A percentile compares a stretch with the other conserved stretches of the same genome.
Evolutionary conservation across 768 basidiomycete species (phyloP).

Genomic region (Suillus variegatus): DNA sequence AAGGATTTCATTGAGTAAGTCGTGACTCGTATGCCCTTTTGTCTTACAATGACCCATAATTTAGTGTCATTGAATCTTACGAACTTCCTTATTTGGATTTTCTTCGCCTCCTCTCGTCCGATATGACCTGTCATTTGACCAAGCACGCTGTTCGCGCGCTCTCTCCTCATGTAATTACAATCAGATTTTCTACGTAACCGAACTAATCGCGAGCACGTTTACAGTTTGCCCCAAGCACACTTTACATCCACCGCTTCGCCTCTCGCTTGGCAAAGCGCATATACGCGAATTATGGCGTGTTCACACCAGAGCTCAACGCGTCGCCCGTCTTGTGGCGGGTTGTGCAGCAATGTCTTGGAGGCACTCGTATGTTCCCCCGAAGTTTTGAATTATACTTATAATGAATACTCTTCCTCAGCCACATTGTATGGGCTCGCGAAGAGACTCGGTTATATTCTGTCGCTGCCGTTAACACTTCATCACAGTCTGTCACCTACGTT

Average conservation of each 20-base stretch:
- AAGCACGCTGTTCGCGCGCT: slow-evolving; percentile 67
- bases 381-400: neutral
- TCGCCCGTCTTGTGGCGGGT: slow-evolving; percentile 80
- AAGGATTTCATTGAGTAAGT: slow-evolving; percentile 74
- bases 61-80: slow-evolving; percentile 72
- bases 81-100: slow-evolving; percentile 82
- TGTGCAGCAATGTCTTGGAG: slow-evolving; percentile 58
- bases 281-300: slow-evolving; percentile 53
- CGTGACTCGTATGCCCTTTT: slow-evolving; percentile 2
- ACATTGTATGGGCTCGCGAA: slow-evolving; percentile 66
- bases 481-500: slow-evolving; percentile 49
- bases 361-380: slow-evolving; percentile 62
- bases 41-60: slow-evolving; percentile 13
- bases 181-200: slow-evolving; percentile 7
- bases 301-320: slow-evolving; percentile 73
- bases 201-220: slow-evolving; percentile 16
- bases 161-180: slow-evolving; percentile 59
- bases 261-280: slow-evolving; percentile 64
- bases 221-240: slow-evolving; percentile 66
- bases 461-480: slow-evolving; percentile 62
- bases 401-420: slow-evolving; percentile 36
- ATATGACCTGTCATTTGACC: slow-evolving; percentile 70
- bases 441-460: slow-evolving; percentile 53
- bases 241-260: slow-evolving; percentile 57
- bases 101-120: slow-evolving; percentile 56